Conservation (phyloP, 306 rosid species). For the Prunus armeniaca region DNA sequence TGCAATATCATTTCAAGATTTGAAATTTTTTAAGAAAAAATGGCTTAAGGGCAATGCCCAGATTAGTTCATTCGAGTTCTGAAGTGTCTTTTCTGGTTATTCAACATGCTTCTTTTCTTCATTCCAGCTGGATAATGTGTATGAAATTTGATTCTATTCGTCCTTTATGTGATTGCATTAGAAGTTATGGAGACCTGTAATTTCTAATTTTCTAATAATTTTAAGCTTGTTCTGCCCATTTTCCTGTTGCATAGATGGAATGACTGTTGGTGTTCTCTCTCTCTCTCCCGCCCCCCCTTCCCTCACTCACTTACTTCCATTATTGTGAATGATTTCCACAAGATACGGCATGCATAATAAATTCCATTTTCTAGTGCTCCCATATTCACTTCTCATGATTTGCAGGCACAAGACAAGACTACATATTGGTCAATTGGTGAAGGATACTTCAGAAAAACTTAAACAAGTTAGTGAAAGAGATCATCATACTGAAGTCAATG, state of each 20-base stretch:
- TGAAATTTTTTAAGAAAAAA: not conserved
- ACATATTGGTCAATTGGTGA: constrained; percentile 92
- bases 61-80: not conserved
- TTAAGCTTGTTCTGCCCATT: not conserved
- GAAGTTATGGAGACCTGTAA: not conserved
- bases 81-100: not conserved
- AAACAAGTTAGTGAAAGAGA: constrained; percentile 92
- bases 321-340: not conserved
- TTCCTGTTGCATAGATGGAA: not conserved
- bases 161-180: not conserved
- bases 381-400: constrained; percentile 16
- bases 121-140: not conserved
- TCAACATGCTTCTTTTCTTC: not conserved
- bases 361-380: not conserved
- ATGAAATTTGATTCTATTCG: not conserved
- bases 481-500: constrained; percentile 67
- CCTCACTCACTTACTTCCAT: not conserved
- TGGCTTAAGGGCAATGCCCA: not conserved
- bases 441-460: constrained; percentile 87
- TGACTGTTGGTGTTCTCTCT: not conserved
- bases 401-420: constrained; percentile 88
- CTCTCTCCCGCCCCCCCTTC: not conserved
- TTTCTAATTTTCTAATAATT: not conserved
- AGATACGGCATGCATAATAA: not conserved
- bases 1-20: not conserved